These are phyloP conservation scores for Epichloe gansuensis DNA, from an alignment of 2,329 filamentous ascomycete genomes.

Conservation along the genomic window DNA sequence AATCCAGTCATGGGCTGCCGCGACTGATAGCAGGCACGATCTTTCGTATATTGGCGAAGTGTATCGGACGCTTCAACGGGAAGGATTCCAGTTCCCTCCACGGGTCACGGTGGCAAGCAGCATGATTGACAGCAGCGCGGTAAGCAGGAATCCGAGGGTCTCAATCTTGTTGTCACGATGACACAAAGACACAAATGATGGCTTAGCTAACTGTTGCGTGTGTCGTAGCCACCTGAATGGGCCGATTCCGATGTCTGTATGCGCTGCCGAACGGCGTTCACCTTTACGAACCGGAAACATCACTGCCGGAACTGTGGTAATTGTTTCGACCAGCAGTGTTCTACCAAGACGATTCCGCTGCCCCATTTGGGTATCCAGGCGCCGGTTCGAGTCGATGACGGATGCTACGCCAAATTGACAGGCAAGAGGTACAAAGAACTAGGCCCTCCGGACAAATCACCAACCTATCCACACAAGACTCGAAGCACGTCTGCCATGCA, in stretches of 20 bases:
- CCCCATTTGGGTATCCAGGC: conserved; percentile 88
- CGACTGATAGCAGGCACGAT: conserved; percentile 73
- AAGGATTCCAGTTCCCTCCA: conserved; percentile 83
- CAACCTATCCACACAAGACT: conserved; percentile 46
- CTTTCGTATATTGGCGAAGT: conserved; percentile 79
- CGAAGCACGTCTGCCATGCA: conserved; percentile 63
- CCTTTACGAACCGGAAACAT: conserved; percentile 96
- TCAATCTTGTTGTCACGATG: not conserved
- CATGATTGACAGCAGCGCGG: conserved; percentile 94
- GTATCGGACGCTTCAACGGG: conserved; percentile 67
- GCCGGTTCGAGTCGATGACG: conserved; percentile 88
- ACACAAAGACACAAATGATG: not conserved
- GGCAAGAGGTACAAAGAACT: conserved; percentile 43
- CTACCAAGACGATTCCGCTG: conserved; percentile 72
- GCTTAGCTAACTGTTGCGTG: not conserved
- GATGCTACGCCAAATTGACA: conserved; percentile 80
- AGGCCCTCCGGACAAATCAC: conserved; percentile 33
- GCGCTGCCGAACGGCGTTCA: conserved; percentile 90
- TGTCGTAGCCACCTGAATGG: conserved; percentile 77
- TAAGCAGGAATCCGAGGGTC: conserved; percentile 26
- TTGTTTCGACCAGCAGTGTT: conserved; percentile 93
- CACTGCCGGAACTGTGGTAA: conserved; percentile 97
- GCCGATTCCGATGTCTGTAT: conserved; percentile 96
- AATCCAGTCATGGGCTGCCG: conserved; percentile 85
- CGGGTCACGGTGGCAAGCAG: conserved; percentile 78